These are phyloP conservation scores for Elongisporangium prolatum DNA, from an alignment of 352 stramenopile genomes.

Conservation along the genomic window DNA sequence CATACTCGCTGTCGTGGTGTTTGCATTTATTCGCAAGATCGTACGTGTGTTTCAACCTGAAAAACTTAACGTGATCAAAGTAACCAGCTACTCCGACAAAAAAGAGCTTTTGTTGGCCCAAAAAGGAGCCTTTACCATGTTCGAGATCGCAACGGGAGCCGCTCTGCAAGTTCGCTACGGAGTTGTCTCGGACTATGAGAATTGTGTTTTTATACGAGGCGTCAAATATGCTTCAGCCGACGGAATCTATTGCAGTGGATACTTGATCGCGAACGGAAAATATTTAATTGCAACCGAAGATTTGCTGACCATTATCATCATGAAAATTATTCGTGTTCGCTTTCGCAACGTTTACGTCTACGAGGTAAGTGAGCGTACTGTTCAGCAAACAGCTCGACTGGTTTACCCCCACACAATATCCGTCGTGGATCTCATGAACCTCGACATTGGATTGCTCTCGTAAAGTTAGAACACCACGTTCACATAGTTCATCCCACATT, in stretches of 20 bases:
- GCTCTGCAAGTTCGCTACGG: constrained; percentile 24
- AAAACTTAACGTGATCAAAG: not conserved
- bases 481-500: too few relatives aligned
- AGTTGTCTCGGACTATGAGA: constrained; percentile 38
- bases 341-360: constrained; percentile 40
- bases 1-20: constrained; percentile 14
- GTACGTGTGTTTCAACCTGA: constrained; percentile 23
- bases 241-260: constrained; percentile 37
- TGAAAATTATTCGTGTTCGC: constrained; percentile 28
- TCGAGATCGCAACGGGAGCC: constrained; percentile 29
- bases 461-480: constrained; percentile 8
- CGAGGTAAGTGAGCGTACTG: constrained; percentile 22
- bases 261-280: constrained; percentile 32
- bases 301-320: constrained; percentile 26
- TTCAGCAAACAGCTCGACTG: constrained; percentile 28
- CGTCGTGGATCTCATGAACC: constrained; percentile 10
- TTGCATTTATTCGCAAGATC: constrained; percentile 20
- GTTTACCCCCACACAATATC: constrained; percentile 25
- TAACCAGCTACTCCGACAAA: not conserved
- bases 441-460: constrained; percentile 23
- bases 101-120: constrained; percentile 19
- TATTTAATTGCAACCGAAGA: constrained; percentile 32
- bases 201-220: constrained; percentile 25
- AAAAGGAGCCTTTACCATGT: constrained; percentile 30
- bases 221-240: constrained; percentile 29